Conservation (phyloP, 2,329 filamentous ascomycete species). For the Geosmithia flava region DNA sequence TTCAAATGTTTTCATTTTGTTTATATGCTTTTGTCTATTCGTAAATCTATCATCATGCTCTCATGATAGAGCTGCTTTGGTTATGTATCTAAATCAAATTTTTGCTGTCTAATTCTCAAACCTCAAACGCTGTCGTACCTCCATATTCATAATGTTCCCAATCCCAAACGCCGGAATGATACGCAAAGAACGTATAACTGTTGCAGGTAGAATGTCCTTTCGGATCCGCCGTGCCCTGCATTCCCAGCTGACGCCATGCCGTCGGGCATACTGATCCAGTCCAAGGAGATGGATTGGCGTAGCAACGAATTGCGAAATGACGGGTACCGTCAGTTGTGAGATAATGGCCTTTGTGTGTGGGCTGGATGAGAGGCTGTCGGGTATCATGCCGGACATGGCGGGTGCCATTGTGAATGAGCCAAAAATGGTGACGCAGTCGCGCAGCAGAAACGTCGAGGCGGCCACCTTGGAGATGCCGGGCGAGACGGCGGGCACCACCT, state of each 20-base stretch:
- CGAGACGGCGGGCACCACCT: not conserved
- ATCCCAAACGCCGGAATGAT: slow-evolving; percentile 18
- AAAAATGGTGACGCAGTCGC: slow-evolving; percentile 18
- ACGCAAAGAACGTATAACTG: slow-evolving; percentile 12
- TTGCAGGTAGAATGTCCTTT: slow-evolving; percentile 12
- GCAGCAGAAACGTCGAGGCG: slow-evolving; percentile 12
- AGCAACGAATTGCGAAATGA: slow-evolving; percentile 15
- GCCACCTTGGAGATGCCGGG: slow-evolving; percentile 9
- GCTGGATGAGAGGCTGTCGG: slow-evolving; percentile 10
- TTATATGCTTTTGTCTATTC: too few species aligned
- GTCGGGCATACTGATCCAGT: slow-evolving; percentile 9
- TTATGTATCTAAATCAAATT: too few species aligned
- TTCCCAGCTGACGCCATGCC: slow-evolving; percentile 3
- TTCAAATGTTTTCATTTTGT: too few species aligned
- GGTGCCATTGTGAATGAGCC: slow-evolving; percentile 17
- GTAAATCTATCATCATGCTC: too few species aligned
- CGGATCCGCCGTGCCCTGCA: slow-evolving; percentile 10
- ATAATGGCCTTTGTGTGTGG: slow-evolving; percentile 13
- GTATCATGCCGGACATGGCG: slow-evolving; percentile 11
- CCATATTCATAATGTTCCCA: slow-evolving; percentile 12
- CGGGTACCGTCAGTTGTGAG: slow-evolving; percentile 15
- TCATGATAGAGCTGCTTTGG: too few species aligned
- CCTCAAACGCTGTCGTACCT: not conserved
- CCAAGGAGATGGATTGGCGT: slow-evolving; percentile 17
- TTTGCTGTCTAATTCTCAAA: not conserved